Percentiles rank a stretch among this genome's conserved stretches.
Evolutionary conservation across 1,284 basidiomycete species (phyloP).

Genomic region (Polyporus tsugae): DNA sequence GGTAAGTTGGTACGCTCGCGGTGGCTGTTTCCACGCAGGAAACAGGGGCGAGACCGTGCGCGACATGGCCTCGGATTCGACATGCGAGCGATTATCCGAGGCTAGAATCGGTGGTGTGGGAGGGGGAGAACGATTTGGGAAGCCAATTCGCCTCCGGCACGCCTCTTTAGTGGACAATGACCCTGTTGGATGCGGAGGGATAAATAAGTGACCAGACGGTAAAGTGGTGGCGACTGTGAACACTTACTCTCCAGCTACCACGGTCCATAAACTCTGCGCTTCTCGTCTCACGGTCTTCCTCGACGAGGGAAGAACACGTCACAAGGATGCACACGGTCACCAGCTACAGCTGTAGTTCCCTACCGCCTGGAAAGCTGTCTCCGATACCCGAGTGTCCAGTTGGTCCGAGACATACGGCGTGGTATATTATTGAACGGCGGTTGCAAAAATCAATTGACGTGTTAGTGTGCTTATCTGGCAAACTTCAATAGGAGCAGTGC

Average conservation of each 20-base stretch:
- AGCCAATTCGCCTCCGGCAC: neutral
- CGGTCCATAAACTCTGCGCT: neutral
- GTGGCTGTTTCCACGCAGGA: no score
- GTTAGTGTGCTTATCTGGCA: neutral
- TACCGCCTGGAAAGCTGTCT: neutral
- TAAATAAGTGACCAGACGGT: neutral
- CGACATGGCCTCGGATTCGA: no score
- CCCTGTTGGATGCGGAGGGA: neutral
- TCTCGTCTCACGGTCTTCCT: neutral
- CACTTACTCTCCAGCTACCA: neutral
- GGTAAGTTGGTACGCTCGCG: no score
- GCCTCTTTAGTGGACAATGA: neutral
- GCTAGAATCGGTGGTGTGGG: neutral
- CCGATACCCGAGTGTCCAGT: neutral
- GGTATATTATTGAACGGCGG: neutral
- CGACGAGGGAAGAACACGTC: constrained; percentile 1
- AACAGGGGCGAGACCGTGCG: no score
- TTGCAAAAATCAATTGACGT: neutral
- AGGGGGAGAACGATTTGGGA: neutral
- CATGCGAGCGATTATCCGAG: neutral
- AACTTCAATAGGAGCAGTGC: neutral
- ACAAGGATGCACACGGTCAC: neutral
- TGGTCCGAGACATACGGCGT: neutral
- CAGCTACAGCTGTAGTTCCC: neutral
- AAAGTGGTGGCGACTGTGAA: neutral